Percentiles rank a stretch among this genome's conserved stretches.
These are phyloP conservation scores for Perkinsus olseni DNA, from an alignment of 169 alveolate species.

Conservation along the genomic window DNA sequence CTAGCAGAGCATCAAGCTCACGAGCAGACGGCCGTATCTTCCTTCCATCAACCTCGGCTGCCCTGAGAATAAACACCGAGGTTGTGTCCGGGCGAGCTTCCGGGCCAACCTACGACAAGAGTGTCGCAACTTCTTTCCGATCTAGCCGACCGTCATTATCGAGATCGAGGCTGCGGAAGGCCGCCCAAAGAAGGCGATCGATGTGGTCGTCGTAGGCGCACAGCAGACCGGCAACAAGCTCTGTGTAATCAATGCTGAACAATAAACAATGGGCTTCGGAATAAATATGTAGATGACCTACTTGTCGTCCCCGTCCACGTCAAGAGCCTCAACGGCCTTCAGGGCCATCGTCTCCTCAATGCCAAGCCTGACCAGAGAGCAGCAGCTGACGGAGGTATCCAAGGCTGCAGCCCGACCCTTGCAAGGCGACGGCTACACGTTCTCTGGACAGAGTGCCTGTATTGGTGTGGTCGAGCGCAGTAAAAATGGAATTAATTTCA, in stretches of 20 bases:
- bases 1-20: too few relatives aligned
- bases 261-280: not conserved
- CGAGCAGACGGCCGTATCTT: too few relatives aligned
- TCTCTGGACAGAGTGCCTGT: not conserved
- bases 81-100: too few relatives aligned
- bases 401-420: not conserved
- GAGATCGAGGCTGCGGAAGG: not conserved
- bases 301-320: not conserved
- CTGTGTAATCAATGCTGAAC: not conserved
- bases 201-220: not conserved
- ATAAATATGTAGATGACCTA: not conserved
- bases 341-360: not conserved
- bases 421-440: not conserved
- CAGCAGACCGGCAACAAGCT: not conserved
- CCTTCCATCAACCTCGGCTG: too few relatives aligned
- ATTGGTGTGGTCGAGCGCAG: not conserved
- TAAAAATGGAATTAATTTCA: not conserved
- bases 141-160: not conserved
- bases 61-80: too few relatives aligned
- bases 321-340: not conserved
- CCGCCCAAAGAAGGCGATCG: not conserved
- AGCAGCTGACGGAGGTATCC: not conserved
- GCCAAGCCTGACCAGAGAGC: not conserved
- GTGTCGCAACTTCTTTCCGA: not conserved
- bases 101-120: not conserved